A percentile compares a stretch with the other conserved stretches of the same genome.
Evolutionary conservation across 371 early-diverging fungal species (phyloP).

Genomic region (Syncephalastrum contaminatum): DNA sequence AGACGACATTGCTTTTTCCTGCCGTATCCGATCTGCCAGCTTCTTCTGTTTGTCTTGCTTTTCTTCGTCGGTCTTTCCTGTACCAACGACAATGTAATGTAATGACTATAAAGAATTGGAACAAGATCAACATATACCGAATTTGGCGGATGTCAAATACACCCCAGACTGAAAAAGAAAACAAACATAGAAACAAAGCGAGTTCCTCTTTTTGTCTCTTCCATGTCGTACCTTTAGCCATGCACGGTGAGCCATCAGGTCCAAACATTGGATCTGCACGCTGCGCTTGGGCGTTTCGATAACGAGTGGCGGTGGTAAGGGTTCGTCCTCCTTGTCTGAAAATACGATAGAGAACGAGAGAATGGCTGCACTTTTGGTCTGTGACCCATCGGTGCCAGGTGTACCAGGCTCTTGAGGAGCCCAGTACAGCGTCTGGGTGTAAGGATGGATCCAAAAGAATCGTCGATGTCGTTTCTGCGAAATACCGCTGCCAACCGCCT

Average conservation of each 20-base stretch:
- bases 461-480: constrained; percentile 65
- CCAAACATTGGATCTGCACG: constrained; percentile 20
- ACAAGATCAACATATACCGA: no score
- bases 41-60: no score
- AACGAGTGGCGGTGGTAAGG: constrained; percentile 12
- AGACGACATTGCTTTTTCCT: no score
- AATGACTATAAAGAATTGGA: no score
- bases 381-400: constrained; percentile 40
- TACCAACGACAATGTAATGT: no score
- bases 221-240: constrained; percentile 16
- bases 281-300: constrained; percentile 13
- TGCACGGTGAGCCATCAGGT: constrained; percentile 12
- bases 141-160: background rate
- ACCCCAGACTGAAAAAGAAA: background rate
- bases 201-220: no score
- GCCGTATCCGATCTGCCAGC: no score
- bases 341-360: constrained; percentile 22
- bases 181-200: no score
- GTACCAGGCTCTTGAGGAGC: constrained; percentile 55
- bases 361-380: constrained; percentile 38
- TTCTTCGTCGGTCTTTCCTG: no score
- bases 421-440: constrained; percentile 79
- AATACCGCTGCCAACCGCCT: constrained; percentile 48
- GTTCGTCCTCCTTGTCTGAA: constrained; percentile 4
- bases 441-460: constrained; percentile 84